Conservation (phyloP, 495 filamentous ascomycete genomes). For the Penicillium bovifimosum region DNA sequence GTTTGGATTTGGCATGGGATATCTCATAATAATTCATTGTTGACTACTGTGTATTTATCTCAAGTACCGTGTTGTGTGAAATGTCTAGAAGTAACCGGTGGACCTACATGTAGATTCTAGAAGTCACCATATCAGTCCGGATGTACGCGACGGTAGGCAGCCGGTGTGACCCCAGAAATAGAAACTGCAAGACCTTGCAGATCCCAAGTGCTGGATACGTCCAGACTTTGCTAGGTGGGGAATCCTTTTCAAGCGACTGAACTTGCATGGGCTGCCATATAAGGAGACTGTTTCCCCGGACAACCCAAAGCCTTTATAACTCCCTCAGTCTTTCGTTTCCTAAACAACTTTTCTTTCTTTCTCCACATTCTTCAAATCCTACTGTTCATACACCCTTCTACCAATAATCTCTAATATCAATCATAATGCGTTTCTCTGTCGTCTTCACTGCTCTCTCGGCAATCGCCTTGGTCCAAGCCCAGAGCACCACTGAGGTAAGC, state of each 20-base stretch:
- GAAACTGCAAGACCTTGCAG: slow-evolving; percentile 23
- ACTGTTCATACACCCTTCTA: background rate
- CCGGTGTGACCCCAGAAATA: slow-evolving; percentile 26
- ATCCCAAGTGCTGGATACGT: slow-evolving; percentile 14
- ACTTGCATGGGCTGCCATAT: slow-evolving; percentile 7
- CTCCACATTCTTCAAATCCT: background rate
- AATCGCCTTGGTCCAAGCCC: slow-evolving; percentile 28
- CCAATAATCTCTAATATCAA: slow-evolving; percentile 3
- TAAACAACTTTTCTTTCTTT: slow-evolving; percentile 1
- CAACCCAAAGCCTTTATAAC: slow-evolving; percentile 9
- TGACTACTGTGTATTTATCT: background rate
- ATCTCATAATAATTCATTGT: background rate
- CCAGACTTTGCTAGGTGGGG: background rate
- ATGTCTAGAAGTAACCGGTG: background rate
- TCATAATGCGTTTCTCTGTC: slow-evolving; percentile 40
- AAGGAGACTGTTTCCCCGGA: slow-evolving; percentile 14
- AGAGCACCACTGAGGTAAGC: slow-evolving; percentile 22
- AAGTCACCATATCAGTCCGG: background rate
- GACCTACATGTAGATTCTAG: background rate
- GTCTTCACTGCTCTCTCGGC: slow-evolving; percentile 39
- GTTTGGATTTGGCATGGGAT: background rate
- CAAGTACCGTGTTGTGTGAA: no score
- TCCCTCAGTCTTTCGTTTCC: slow-evolving; percentile 1
- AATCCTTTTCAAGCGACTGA: background rate
- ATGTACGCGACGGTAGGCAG: slow-evolving; percentile 3